phyloP scores from a whole-genome alignment of 768 basidiomycete species.

The button mushroom (Agaricus bisporus) region DNA sequence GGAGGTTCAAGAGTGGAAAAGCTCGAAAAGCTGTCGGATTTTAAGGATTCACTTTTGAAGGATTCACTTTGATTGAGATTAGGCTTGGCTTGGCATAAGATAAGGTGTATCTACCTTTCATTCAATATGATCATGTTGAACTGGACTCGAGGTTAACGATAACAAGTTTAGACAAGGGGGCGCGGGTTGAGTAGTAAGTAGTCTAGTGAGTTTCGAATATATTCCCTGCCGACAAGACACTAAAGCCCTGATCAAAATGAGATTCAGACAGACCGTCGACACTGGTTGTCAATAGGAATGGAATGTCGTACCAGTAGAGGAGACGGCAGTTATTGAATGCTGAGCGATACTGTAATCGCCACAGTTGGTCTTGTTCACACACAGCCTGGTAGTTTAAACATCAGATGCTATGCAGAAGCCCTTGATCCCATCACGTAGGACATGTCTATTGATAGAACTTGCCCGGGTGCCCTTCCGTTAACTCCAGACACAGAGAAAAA shows the following conservation, averaged over 20 bases:
- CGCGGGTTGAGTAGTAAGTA: background rate
- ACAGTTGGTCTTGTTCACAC: background rate
- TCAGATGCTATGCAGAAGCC: background rate
- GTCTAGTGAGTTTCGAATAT: background rate
- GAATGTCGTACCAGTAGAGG: too few species aligned
- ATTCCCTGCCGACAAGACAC: too few species aligned
- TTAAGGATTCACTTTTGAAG: slow-evolving; percentile 1
- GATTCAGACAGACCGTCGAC: too few species aligned
- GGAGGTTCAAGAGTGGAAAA: slow-evolving; percentile 8
- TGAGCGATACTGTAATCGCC: too few species aligned
- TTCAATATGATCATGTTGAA: background rate
- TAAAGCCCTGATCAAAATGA: too few species aligned
- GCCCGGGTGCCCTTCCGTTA: background rate
- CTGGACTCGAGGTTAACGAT: background rate
- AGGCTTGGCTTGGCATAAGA: background rate
- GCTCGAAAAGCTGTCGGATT: slow-evolving; percentile 9
- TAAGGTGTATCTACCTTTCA: background rate
- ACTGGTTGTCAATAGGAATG: too few species aligned
- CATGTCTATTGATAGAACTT: background rate
- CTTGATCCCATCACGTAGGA: background rate
- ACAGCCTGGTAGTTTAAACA: background rate
- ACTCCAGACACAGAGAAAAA: background rate
- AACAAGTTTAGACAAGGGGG: background rate
- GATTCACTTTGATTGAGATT: background rate
- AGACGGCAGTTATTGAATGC: too few species aligned